Conservation (phyloP, 306 rosid genomes). For the Prunus mira region DNA sequence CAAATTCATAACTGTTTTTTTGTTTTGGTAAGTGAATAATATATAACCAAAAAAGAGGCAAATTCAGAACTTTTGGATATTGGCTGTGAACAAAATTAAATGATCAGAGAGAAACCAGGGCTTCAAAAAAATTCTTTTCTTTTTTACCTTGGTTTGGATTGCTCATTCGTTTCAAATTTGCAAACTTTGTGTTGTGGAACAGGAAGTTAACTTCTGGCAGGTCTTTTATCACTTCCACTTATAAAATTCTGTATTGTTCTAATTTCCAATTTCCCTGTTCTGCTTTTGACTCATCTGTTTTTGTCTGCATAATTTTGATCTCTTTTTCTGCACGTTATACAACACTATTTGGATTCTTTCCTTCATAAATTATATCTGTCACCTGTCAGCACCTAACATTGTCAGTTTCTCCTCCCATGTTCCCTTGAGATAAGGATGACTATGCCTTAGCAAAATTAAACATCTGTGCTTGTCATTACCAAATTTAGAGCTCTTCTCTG, state of each 20-base stretch:
- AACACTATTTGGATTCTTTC: background rate
- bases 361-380: background rate
- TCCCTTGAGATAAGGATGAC: too few species aligned
- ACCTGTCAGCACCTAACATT: background rate
- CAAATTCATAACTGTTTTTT: background rate
- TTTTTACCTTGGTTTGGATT: background rate
- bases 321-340: background rate
- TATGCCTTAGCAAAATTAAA: too few species aligned
- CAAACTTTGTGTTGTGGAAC: background rate
- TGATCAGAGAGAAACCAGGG: too few species aligned
- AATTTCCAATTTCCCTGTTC: background rate
- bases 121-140: background rate
- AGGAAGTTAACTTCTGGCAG: background rate
- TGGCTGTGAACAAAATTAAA: too few species aligned
- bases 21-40: too few species aligned
- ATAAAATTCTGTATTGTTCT: background rate
- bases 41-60: too few species aligned
- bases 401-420: too few species aligned
- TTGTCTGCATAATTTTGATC: constrained; percentile 8
- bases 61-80: too few species aligned
- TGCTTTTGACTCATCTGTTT: background rate
- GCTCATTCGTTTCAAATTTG: background rate
- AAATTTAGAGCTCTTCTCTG: background rate
- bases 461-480: background rate
- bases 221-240: too few species aligned